Conservation (phyloP, 306 rosid species). For the Castanea crenata region DNA sequence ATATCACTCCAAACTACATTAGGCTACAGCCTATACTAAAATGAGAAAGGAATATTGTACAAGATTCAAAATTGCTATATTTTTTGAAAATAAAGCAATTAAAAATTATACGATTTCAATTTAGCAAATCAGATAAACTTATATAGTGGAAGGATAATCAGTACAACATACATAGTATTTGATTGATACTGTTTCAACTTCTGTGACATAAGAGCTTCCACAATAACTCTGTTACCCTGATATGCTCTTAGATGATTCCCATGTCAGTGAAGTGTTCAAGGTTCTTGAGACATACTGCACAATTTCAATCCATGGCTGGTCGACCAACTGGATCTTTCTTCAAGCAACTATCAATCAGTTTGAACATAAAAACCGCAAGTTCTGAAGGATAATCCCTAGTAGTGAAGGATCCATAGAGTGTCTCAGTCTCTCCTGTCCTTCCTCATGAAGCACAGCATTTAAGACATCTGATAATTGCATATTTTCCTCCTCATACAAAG, state of each 20-base stretch:
- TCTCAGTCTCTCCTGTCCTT: constrained; percentile 40
- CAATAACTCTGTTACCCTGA: constrained; percentile 12
- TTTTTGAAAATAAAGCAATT: neutral
- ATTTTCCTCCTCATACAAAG: constrained; percentile 37
- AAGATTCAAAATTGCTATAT: neutral
- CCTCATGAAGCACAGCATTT: constrained; percentile 25
- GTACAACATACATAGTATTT: neutral
- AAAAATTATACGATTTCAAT: neutral
- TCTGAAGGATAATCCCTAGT: constrained; percentile 52
- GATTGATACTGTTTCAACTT: neutral
- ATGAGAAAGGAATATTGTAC: neutral
- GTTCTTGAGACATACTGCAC: constrained; percentile 53
- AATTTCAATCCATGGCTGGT: constrained; percentile 66
- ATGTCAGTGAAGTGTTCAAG: constrained; percentile 55
- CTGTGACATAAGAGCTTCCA: constrained; percentile 3
- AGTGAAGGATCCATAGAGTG: constrained; percentile 58
- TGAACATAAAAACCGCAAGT: constrained; percentile 48
- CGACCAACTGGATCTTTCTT: constrained; percentile 58
- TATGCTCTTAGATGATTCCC: constrained; percentile 51
- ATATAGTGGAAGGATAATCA: neutral
- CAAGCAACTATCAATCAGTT: constrained; percentile 46
- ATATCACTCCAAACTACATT: neutral
- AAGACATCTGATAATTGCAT: constrained; percentile 32
- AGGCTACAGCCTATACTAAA: neutral
- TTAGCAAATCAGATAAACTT: neutral